Conservation (phyloP, 257 asterid genomes). For the Fraxinus excelsior region DNA sequence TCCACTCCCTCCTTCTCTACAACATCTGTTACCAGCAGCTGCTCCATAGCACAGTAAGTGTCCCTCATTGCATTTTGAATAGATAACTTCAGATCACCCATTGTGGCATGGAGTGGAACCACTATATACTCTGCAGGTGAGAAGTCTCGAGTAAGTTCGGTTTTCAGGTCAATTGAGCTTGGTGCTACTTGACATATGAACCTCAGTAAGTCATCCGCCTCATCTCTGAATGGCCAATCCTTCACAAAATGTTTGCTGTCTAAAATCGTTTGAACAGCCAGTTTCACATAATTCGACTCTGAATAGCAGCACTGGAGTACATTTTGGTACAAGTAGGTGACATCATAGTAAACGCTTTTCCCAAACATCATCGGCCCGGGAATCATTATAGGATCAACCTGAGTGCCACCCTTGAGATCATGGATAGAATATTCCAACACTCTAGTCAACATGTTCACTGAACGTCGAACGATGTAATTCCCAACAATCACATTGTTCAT, state of each 20-base stretch:
- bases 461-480: slow-evolving; percentile 53
- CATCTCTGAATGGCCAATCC: slow-evolving; percentile 85
- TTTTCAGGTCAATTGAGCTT: slow-evolving; percentile 34
- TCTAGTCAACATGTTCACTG: slow-evolving; percentile 63
- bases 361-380: slow-evolving; percentile 29
- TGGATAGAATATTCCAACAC: slow-evolving; percentile 71
- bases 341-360: slow-evolving; percentile 42
- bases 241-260: slow-evolving; percentile 73
- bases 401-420: slow-evolving; percentile 44
- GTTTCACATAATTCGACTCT: slow-evolving; percentile 34
- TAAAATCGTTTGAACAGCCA: slow-evolving; percentile 52
- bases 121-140: slow-evolving; percentile 50
- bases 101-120: slow-evolving; percentile 74
- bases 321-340: slow-evolving; percentile 45
- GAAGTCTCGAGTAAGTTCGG: slow-evolving; percentile 29
- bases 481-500: slow-evolving; percentile 84
- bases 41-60: slow-evolving; percentile 68
- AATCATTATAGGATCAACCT: slow-evolving; percentile 21
- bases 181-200: slow-evolving; percentile 55
- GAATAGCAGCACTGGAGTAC: slow-evolving; percentile 46
- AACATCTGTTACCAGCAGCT: slow-evolving; percentile 50
- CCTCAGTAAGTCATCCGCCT: slow-evolving; percentile 61
- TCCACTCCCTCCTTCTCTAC: slow-evolving; percentile 45
- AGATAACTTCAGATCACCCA: slow-evolving; percentile 66
- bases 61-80: slow-evolving; percentile 66